Base-by-base conservation (phyloP, 1,284 basidiomycete species). In the Ganoderma lingzhi region DNA sequence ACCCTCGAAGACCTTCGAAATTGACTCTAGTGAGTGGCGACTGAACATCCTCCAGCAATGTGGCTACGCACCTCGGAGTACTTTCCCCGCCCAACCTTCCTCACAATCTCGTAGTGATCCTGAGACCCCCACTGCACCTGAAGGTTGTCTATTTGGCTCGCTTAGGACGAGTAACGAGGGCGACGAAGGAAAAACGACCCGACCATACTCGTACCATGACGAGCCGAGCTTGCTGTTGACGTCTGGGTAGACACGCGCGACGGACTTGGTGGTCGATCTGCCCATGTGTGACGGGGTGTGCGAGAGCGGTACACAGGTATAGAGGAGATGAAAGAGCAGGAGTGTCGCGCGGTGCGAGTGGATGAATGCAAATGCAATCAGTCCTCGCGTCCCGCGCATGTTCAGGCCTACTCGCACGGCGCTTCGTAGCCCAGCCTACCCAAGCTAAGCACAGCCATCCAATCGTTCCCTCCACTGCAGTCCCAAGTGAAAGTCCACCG, bases 41-140 rank as follows among this genome's bases (percentile, higher is more conserved):
- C 51, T 2, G 48, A 60, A 68, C 71, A 59, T 70, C 55, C 35
- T 55, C 62, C 19, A 64, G 61, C 32, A 69, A 62, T 48, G 55
- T 48, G 71, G n/a, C 32, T 23, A 79, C 86, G 74, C 73, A 95
- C 95, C 89, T 98, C 96, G 39, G 95, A 96, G 81, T 97, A 97
- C 82, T 99, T 99, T 71, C 97, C 97, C 69, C 97, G 85, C 37
- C 97, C 97, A 14, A 99, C 96, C 84, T 98, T 99, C 72, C 96
- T 88, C 48, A 99, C 94, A 78, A 99, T 98, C 84, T 99, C 97
- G 79, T 99, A 99, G 82, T 98, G 95, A 84, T 99, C 97, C 83
- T 99, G 98, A 4, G 92, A 89, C 65, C 96, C 96, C 96, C 96
- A 97, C 74, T 96, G 93, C 23, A 97, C 95, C 80, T 96, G 94